phyloP scores from a whole-genome alignment of 768 basidiomycete species.

The Lenzites betulinus region DNA sequence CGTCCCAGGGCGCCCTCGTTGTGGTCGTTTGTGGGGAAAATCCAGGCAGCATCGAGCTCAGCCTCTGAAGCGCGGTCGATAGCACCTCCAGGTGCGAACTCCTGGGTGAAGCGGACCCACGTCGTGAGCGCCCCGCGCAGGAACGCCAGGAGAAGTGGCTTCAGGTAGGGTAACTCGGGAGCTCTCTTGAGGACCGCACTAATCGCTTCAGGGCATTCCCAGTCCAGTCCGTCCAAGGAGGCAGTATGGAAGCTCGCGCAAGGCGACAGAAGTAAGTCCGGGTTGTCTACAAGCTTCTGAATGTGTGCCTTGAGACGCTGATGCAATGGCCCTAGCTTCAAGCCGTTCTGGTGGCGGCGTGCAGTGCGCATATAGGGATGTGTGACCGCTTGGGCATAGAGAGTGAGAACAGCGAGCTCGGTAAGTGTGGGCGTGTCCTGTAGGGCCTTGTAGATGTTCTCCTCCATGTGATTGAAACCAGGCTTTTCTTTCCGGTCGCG shows the following conservation, averaged over 20 bases:
- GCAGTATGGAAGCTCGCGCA: neutral
- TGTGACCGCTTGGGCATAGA: slow-evolving; percentile 11
- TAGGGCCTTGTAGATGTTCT: slow-evolving; percentile 19
- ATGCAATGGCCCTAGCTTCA: neutral
- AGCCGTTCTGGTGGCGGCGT: neutral
- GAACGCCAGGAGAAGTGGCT: neutral
- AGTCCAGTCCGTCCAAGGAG: neutral
- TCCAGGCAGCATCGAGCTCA: too few species aligned
- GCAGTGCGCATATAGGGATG: slow-evolving; percentile 14
- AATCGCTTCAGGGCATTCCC: neutral
- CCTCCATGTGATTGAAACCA: slow-evolving; percentile 38
- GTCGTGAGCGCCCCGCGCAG: neutral
- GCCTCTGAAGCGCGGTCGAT: neutral
- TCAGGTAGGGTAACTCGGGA: neutral
- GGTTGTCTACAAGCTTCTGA: neutral
- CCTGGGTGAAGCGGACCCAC: neutral
- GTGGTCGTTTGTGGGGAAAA: neutral
- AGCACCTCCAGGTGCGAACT: neutral
- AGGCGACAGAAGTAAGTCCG: neutral
- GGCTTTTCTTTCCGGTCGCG: slow-evolving; percentile 30
- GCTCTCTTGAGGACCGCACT: neutral
- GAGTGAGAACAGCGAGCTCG: slow-evolving; percentile 20
- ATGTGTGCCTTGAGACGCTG: neutral
- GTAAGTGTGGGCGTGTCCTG: slow-evolving; percentile 20
- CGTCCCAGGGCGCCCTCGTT: neutral